Evolutionary conservation across 495 filamentous ascomycete species (phyloP).

Genomic region (Aspergillus kassunensis): DNA sequence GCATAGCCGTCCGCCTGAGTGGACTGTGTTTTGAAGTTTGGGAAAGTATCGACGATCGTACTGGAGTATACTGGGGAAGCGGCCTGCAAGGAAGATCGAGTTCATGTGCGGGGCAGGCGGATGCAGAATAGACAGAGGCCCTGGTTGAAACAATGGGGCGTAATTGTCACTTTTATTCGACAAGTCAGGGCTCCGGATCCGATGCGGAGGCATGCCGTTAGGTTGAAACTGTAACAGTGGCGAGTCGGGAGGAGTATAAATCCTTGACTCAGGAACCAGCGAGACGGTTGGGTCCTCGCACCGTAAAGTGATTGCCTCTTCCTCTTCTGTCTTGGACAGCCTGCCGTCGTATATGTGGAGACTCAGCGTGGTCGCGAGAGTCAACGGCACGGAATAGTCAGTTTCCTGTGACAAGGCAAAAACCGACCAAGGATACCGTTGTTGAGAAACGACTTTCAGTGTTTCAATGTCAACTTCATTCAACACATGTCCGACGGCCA

Average conservation of each 20-base stretch:
- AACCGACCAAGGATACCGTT: slow-evolving; percentile 78
- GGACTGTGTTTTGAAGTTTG: slow-evolving; percentile 67
- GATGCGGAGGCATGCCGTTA: slow-evolving; percentile 37
- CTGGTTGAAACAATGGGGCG: slow-evolving; percentile 74
- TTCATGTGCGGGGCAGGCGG: slow-evolving; percentile 53
- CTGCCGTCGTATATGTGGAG: slow-evolving; percentile 83
- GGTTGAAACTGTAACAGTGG: slow-evolving; percentile 37
- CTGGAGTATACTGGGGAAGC: slow-evolving; percentile 84
- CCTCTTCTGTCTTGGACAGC: slow-evolving; percentile 38
- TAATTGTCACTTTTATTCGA: slow-evolving; percentile 47
- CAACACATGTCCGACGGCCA: slow-evolving; percentile 70
- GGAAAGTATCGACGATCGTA: slow-evolving; percentile 89
- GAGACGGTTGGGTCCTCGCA: slow-evolving; percentile 34
- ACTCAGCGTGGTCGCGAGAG: slow-evolving; percentile 77
- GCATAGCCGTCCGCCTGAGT: slow-evolving; percentile 79
- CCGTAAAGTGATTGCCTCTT: slow-evolving; percentile 38
- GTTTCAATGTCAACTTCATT: slow-evolving; percentile 83
- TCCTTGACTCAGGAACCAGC: slow-evolving; percentile 26
- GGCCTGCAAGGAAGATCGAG: slow-evolving; percentile 62
- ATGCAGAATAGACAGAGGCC: slow-evolving; percentile 79
- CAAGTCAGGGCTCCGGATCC: slow-evolving; percentile 40
- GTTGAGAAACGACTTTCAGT: slow-evolving; percentile 63
- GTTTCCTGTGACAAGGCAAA: slow-evolving; percentile 76
- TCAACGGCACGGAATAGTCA: slow-evolving; percentile 65
- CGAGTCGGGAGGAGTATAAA: slow-evolving; percentile 37